Evolutionary conservation across 225 moss, liverwort and hornwort genomes (phyloP), one percentile per base, ranked within the genome.

Genomic region (Marchantia polymorpha): DNA sequence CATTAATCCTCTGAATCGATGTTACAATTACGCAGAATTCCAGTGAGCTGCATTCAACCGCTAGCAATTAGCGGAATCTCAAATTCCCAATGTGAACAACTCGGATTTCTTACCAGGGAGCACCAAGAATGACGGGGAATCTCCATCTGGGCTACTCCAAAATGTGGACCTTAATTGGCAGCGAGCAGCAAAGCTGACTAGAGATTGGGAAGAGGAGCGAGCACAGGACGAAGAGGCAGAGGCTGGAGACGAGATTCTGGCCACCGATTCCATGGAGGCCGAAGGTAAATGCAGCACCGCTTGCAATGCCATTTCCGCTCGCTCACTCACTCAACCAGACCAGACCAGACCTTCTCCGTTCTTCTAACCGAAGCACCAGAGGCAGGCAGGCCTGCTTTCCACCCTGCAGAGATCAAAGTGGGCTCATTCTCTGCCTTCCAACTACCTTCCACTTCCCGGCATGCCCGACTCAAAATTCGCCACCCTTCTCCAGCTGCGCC

Each of bases 91-190:
- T 0, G 50, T 10, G 17, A n/a, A 8, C 6, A 31, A n/a, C 29
- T 6, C 3, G 63, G 72, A 72, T 48, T 7, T 25, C 49, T 78
- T 79, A 75, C 81, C 78, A 0, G 78, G 69, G 20, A 81, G 51
- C 4, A 79, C n/a, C 63, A 76, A n/a, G 27, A 81, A 74, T 0
- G 83, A 77, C 10, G 31, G 20, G 8, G 60, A 70, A 50, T 83
- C 77, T 61, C 39, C 68, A 17, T 81, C 86, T 27, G 47, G 49
- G 20, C 54, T 27, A 55, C 81, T 81, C 86, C 83, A 86, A 39
- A 86, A 86, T 0, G 83, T 69, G 12, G 86, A 83, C 56, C 60
- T 53, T 17, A 79, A 75, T 64, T 63, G 69, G 0, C 78, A 46
- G 56, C 70, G 80, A 58, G 52, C 72, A n/a, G 72, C 23, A 31